Evolutionary conservation across 192 early-diverging fungal genomes (phyloP).

Genomic region (Backusella australiensis): DNA sequence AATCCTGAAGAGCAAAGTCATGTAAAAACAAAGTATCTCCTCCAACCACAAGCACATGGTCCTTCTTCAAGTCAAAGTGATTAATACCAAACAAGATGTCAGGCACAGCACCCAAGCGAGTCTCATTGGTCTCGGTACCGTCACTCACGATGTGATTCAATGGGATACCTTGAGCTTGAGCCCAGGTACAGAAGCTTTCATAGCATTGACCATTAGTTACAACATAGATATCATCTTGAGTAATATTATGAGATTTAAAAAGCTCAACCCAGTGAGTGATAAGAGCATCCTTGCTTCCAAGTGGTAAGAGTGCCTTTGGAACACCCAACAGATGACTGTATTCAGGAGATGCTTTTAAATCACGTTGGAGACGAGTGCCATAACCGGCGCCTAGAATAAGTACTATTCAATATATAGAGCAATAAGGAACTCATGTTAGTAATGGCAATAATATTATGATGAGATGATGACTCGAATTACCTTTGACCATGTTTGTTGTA

Average conservation of each 20-base stretch:
- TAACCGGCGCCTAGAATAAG: constrained; percentile 62
- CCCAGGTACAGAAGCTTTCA: constrained; percentile 45
- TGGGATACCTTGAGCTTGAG: constrained; percentile 31
- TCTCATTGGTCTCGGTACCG: constrained; percentile 45
- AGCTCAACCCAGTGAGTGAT: constrained; percentile 44
- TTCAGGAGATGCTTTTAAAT: constrained; percentile 30
- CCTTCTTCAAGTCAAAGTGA: constrained; percentile 21
- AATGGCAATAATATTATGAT: not conserved
- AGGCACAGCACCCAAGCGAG: constrained; percentile 53
- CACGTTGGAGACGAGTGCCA: constrained; percentile 57
- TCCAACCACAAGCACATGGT: constrained; percentile 50
- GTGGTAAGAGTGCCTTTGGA: constrained; percentile 48
- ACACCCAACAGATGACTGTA: constrained; percentile 42
- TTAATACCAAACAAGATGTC: constrained; percentile 47
- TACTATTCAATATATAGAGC: constrained; percentile 19
- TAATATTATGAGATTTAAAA: constrained; percentile 13
- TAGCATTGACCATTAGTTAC: constrained; percentile 50
- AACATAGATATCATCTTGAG: constrained; percentile 28
- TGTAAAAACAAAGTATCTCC: constrained; percentile 60
- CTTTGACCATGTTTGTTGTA: not conserved
- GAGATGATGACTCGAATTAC: not conserved
- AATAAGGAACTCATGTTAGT: not conserved
- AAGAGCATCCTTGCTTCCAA: constrained; percentile 40
- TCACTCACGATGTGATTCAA: constrained; percentile 46
- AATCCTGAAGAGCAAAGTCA: constrained; percentile 46